Evolutionary conservation across 1,284 basidiomycete genomes (phyloP).

Genomic region (Rhodotorula sp.): DNA sequence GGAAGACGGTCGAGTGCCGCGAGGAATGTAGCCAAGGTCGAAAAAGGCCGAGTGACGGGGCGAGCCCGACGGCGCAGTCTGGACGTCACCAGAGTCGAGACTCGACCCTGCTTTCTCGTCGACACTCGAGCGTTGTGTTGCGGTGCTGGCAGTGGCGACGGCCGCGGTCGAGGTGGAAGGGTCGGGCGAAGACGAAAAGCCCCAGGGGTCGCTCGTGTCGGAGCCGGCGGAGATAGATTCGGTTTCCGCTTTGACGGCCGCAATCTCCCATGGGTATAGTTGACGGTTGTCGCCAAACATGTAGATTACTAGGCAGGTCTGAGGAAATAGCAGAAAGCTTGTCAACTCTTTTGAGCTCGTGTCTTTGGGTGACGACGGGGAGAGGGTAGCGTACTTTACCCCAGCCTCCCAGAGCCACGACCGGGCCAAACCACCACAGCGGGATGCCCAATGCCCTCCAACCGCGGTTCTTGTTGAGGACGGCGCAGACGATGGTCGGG

Average conservation of each 20-base stretch:
- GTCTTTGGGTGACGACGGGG: too few species aligned
- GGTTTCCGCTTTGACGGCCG: neutral
- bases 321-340: too few species aligned
- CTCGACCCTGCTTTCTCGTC: constrained; percentile 7
- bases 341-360: too few species aligned
- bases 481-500: constrained; percentile 31
- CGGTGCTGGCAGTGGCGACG: neutral
- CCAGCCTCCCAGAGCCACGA: constrained; percentile 26
- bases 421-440: constrained; percentile 31
- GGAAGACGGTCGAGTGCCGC: constrained; percentile 10
- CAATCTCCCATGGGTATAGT: constrained; percentile 29
- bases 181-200: neutral
- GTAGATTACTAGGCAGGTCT: constrained; percentile 34
- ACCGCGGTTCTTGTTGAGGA: constrained; percentile 27
- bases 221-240: neutral
- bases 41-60: constrained; percentile 8
- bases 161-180: too few species aligned
- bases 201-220: neutral
- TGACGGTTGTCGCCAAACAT: constrained; percentile 25
- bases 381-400: constrained; percentile 2
- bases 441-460: constrained; percentile 27
- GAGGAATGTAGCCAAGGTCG: constrained; percentile 35
- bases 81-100: neutral
- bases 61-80: neutral
- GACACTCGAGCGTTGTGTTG: neutral